Evolutionary conservation across 192 early-diverging fungal genomes (phyloP).

Genomic region (Neocallimastix lanati): DNA sequence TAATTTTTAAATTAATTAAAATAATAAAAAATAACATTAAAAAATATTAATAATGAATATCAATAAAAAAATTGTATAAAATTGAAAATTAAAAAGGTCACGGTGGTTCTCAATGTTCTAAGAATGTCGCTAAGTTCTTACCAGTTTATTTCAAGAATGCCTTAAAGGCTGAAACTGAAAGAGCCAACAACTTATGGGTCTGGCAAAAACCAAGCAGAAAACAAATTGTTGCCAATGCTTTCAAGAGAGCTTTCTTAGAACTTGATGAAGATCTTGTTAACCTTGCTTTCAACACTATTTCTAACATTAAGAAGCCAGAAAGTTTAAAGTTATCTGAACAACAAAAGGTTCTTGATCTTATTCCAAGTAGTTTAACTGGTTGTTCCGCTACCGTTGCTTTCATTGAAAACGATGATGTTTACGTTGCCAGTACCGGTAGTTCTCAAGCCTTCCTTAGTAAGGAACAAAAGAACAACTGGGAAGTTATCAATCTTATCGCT

Average conservation of each 20-base stretch:
- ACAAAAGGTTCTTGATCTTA: neutral
- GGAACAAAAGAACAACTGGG: neutral
- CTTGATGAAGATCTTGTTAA: neutral
- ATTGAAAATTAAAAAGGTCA: neutral
- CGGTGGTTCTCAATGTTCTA: neutral
- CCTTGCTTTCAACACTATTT: neutral
- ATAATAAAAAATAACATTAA: too few species aligned
- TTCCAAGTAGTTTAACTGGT: neutral
- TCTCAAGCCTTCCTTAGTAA: neutral
- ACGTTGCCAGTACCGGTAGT: neutral
- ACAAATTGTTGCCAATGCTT: neutral
- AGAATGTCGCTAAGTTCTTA: neutral
- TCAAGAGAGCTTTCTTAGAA: neutral
- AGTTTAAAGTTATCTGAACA: neutral
- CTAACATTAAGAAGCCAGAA: neutral
- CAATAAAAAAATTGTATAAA: too few species aligned
- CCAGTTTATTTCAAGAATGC: neutral
- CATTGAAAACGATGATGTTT: neutral
- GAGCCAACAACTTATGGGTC: neutral
- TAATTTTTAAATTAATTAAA: too few species aligned
- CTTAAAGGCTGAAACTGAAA: neutral
- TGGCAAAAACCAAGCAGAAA: neutral
- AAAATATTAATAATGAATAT: too few species aligned
- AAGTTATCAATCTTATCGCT: neutral
- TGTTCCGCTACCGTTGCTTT: neutral